Base-by-base conservation (phyloP, 768 basidiomycete species). In the Sporobolomyces pararoseus region DNA sequence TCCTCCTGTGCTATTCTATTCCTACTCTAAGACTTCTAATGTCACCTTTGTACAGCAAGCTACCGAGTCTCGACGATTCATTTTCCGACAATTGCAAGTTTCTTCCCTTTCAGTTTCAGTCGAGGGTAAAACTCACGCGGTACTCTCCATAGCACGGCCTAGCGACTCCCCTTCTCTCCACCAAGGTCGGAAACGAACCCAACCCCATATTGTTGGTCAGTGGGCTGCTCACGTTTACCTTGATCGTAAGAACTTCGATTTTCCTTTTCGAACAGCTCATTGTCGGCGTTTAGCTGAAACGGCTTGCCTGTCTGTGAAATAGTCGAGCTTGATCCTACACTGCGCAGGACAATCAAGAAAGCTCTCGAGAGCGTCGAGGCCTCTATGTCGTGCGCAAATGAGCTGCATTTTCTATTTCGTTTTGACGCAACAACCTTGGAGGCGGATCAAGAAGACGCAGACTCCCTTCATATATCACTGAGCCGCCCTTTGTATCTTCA, bases 161-260 rank as follows among this genome's bases (percentile, higher is more conserved):
- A 9, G 34, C 27, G 90, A 93, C 77, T 81, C 90, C 75, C 91
- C 92, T 3, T 80, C 86, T 4, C 80, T 85, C 21, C 93, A 96
- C 78, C 91, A 94, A 81, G 94, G 94, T 19, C 85, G 93, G 35
- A 82, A 82, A 54, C 85, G 94, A 35, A 82, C 86, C 0, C 83
- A 82, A 1, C 90, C 91, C 3, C 90, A 91, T 77, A 86, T 91
- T 6, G 88, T 91, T 17, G 94, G 94, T 0, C 91, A 94, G 76
- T 94, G 85, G 77, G 86, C 87, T 1, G 83, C 88, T 6, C 86
- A 94, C 80, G 83, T 93, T 62, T 94, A 88, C 77, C 81, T 91
- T 16, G 84, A 87, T 0, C 76, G 94, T 76, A 72, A 77, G 62
- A n/a, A n/a, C n/a, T n/a, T n/a, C n/a, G n/a, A n/a, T n/a, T n/a